Evolutionary conservation across 176 grass and related monocot species (phyloP).

Genomic region (Coix lacrymajobi): DNA sequence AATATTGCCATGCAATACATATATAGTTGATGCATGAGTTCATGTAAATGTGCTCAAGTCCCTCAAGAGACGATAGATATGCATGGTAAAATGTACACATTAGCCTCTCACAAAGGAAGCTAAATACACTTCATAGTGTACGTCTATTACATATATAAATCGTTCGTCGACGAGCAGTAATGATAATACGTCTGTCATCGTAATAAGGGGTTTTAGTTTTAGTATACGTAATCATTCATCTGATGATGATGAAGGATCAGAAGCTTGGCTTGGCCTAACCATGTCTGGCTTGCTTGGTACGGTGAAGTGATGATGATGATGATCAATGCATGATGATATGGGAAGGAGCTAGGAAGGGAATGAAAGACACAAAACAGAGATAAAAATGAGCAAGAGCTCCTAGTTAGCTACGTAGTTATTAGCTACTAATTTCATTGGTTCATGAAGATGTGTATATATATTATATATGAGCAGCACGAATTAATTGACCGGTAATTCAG

Average conservation of each 20-base stretch:
- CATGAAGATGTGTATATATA: neutral
- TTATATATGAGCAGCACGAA: neutral
- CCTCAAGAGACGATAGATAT: neutral
- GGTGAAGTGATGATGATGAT: neutral
- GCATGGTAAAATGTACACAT: neutral
- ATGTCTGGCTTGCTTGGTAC: constrained; percentile 18
- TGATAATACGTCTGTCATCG: neutral
- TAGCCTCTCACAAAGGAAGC: constrained; percentile 18
- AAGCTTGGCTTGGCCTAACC: neutral
- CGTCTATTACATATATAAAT: constrained; percentile 24
- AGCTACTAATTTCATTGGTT: neutral
- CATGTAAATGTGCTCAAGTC: neutral
- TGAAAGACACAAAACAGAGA: neutral
- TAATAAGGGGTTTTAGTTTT: neutral
- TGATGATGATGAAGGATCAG: neutral
- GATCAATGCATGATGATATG: neutral
- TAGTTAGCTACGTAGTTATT: neutral
- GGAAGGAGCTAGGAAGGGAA: neutral
- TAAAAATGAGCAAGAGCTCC: neutral
- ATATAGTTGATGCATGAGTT: neutral
- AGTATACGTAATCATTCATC: neutral
- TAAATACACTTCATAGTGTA: neutral
- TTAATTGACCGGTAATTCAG: neutral
- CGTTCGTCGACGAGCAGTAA: accelerated
- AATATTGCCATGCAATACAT: no score